Percentiles rank a stretch among this genome's conserved stretches.
Evolutionary conservation across 345 rosid genomes (phyloP).

Genomic region (Pelargonium nanum): DNA sequence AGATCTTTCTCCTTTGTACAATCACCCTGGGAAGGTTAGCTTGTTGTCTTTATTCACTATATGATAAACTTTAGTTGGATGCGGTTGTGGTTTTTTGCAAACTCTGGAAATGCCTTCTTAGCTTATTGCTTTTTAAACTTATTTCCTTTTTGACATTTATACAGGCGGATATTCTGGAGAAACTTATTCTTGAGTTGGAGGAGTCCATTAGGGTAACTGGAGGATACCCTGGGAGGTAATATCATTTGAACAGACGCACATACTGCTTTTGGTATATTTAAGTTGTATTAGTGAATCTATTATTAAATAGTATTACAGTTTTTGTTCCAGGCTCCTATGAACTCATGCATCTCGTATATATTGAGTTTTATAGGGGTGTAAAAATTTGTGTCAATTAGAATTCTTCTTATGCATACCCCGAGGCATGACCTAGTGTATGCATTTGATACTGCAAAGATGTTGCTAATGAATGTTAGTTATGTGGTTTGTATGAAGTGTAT

Average conservation of each 20-base stretch:
- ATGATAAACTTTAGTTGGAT: not conserved
- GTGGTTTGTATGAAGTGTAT: not conserved
- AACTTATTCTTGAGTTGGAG: constrained; percentile 79
- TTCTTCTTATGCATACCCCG: too few species aligned
- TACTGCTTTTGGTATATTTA: too few species aligned
- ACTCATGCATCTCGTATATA: not conserved
- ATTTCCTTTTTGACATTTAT: constrained; percentile 7
- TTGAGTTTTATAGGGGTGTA: too few species aligned
- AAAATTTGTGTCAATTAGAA: too few species aligned
- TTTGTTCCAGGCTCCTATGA: not conserved
- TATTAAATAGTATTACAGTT: not conserved
- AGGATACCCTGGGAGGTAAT: constrained; percentile 75
- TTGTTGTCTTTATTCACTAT: not conserved
- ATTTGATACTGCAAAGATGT: too few species aligned
- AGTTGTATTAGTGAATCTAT: too few species aligned
- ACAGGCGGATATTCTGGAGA: constrained; percentile 83
- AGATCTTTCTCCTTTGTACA: constrained; percentile 86
- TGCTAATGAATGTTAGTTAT: not conserved
- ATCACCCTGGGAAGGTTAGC: constrained; percentile 74
- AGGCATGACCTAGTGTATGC: not conserved
- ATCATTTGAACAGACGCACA: too few species aligned
- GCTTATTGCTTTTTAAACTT: not conserved
- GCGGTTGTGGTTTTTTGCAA: too few species aligned
- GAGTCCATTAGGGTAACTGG: constrained; percentile 56
- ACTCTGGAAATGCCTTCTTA: too few species aligned